Evolutionary conservation across 2,329 filamentous ascomycete species (phyloP).

Genomic region (Meredithiella fracta): DNA sequence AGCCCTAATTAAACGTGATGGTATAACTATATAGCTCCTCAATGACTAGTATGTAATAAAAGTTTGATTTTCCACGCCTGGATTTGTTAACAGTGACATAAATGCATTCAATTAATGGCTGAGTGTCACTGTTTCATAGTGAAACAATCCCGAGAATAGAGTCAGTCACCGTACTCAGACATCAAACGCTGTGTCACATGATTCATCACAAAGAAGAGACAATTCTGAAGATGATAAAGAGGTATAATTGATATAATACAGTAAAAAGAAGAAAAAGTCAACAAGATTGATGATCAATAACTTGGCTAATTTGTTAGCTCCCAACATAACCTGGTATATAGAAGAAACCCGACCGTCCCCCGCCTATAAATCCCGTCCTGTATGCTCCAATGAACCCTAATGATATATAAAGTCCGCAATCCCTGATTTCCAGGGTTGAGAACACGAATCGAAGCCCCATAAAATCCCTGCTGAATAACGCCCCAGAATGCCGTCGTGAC

Average conservation of each 20-base stretch:
- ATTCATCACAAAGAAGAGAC: not conserved
- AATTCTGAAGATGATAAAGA: not conserved
- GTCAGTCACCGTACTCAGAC: not conserved
- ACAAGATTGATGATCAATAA: not conserved
- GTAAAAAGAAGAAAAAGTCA: not conserved
- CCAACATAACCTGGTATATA: slow-evolving; percentile 1
- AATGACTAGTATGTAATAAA: too few relatives aligned
- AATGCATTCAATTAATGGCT: not conserved
- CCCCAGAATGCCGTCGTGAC: too few relatives aligned
- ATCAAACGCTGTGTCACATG: not conserved
- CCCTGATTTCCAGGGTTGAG: not conserved
- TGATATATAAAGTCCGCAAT: not conserved
- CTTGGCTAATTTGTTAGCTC: not conserved
- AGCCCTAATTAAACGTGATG: too few relatives aligned
- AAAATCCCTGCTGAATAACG: not conserved
- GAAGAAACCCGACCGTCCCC: not conserved
- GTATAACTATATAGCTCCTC: too few relatives aligned
- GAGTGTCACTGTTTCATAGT: not conserved
- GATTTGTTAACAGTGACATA: too few relatives aligned
- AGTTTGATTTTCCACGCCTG: too few relatives aligned
- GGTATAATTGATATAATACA: not conserved
- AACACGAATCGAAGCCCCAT: not conserved
- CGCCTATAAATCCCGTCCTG: too few relatives aligned
- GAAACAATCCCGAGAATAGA: not conserved
- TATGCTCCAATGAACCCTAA: not conserved